These are phyloP conservation scores for Amauroascus niger DNA, from an alignment of 2,329 filamentous ascomycete genomes.

Conservation along the genomic window DNA sequence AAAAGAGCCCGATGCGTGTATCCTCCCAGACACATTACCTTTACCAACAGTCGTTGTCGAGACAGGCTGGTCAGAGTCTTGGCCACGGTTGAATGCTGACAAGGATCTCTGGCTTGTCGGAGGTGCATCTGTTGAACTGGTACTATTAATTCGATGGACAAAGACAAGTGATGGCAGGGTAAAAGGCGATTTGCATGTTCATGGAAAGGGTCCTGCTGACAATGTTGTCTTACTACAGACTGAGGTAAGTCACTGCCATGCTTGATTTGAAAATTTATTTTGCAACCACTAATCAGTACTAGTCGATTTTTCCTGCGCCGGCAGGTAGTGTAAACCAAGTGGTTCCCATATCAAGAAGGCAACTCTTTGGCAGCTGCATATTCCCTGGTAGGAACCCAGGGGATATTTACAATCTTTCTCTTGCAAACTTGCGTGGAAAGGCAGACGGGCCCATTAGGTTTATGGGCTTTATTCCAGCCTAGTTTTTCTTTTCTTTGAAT, in stretches of 20 bases:
- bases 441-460: not conserved
- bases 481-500: not conserved
- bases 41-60: slow-evolving; percentile 13
- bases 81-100: slow-evolving; percentile 6
- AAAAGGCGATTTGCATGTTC: not conserved
- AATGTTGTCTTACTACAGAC: not conserved
- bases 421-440: not conserved
- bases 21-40: slow-evolving; percentile 1
- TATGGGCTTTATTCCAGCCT: slow-evolving; percentile 8
- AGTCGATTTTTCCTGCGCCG: not conserved
- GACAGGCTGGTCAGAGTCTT: slow-evolving; percentile 11
- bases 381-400: not conserved
- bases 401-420: slow-evolving; percentile 5
- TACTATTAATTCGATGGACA: slow-evolving; percentile 12
- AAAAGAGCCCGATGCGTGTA: slow-evolving; percentile 13
- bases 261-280: not conserved
- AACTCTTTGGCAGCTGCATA: slow-evolving; percentile 1
- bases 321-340: slow-evolving; percentile 1
- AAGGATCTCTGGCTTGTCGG: slow-evolving; percentile 12
- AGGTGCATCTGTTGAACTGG: slow-evolving; percentile 9
- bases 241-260: slow-evolving; percentile 1
- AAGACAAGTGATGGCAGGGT: not conserved
- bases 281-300: not conserved
- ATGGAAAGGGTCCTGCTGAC: not conserved
- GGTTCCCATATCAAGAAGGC: not conserved